These are phyloP conservation scores for Exserohilum turcica DNA, from an alignment of 2,329 filamentous ascomycete species.

Conservation along the genomic window DNA sequence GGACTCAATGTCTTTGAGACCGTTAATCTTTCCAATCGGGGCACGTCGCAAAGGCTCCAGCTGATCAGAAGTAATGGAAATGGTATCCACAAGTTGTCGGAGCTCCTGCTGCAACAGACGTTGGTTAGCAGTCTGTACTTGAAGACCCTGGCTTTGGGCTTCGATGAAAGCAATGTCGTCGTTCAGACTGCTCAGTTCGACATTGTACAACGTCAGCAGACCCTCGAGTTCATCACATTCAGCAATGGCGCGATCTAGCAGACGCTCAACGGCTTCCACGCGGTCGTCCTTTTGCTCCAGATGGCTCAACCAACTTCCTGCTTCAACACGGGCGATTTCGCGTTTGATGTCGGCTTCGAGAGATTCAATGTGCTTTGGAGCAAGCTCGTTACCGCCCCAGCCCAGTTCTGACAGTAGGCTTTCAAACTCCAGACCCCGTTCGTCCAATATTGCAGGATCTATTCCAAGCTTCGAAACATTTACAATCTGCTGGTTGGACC, in stretches of 20 bases:
- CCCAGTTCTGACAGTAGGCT: slow-evolving; percentile 84
- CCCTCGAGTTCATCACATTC: slow-evolving; percentile 98
- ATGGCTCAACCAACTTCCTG: slow-evolving; percentile 87
- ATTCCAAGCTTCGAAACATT: slow-evolving; percentile 80
- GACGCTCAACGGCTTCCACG: slow-evolving; percentile 80
- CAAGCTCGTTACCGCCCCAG: slow-evolving; percentile 80
- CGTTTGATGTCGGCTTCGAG: slow-evolving; percentile 83
- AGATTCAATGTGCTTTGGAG: slow-evolving; percentile 75
- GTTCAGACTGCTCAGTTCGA: slow-evolving; percentile 83
- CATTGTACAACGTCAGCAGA: slow-evolving; percentile 88
- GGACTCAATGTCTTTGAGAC: slow-evolving; percentile 76
- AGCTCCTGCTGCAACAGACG: slow-evolving; percentile 90
- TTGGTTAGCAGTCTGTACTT: slow-evolving; percentile 96
- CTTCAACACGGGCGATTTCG: slow-evolving; percentile 87
- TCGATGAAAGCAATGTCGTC: slow-evolving; percentile 98
- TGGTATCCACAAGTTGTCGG: slow-evolving; percentile 84
- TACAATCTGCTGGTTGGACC: slow-evolving; percentile 75
- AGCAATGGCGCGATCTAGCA: slow-evolving; percentile 86
- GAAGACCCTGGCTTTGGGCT: slow-evolving; percentile 92
- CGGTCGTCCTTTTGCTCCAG: slow-evolving; percentile 85
- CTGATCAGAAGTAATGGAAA: slow-evolving; percentile 79
- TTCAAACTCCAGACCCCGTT: slow-evolving; percentile 78
- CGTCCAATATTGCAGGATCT: slow-evolving; percentile 76
- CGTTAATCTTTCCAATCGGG: slow-evolving; percentile 71
- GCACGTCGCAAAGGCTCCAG: slow-evolving; percentile 75